These are phyloP conservation scores for Davidsoniella eucalypti DNA, from an alignment of 2,329 filamentous ascomycete species.

Conservation along the genomic window DNA sequence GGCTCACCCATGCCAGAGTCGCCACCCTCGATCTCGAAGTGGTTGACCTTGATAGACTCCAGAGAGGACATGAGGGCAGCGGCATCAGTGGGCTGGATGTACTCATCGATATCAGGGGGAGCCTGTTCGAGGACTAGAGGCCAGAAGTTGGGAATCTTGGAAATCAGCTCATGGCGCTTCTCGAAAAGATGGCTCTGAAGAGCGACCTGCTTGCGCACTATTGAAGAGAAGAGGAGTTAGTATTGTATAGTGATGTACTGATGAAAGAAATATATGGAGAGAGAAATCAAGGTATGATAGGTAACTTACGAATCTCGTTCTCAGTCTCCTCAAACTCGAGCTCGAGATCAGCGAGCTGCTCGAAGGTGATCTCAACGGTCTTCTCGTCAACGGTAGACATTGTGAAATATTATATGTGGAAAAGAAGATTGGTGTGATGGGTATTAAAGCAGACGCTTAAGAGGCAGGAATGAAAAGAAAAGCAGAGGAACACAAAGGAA, in stretches of 20 bases:
- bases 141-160: conserved; percentile 80
- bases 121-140: conserved; percentile 80
- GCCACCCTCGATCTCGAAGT: conserved; percentile 54
- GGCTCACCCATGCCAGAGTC: conserved; percentile 51
- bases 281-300: background rate
- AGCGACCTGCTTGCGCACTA: conserved; percentile 58
- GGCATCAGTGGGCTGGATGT: conserved; percentile 68
- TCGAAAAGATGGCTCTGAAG: conserved; percentile 56
- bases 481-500: conserved; percentile 7
- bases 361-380: conserved; percentile 37
- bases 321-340: conserved; percentile 72
- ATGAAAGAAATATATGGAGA: background rate
- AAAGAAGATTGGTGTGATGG: background rate
- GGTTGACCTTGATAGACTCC: conserved; percentile 52
- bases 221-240: conserved; percentile 12
- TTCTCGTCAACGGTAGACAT: conserved; percentile 21
- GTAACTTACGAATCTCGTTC: conserved; percentile 57
- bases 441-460: background rate
- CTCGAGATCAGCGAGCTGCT: conserved; percentile 66
- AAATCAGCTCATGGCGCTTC: conserved; percentile 54
- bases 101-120: conserved; percentile 72
- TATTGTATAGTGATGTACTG: background rate
- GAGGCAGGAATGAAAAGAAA: background rate
- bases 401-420: conserved; percentile 13
- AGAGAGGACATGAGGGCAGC: conserved; percentile 54